Percentiles rank a stretch among this genome's conserved stretches.
phyloP scores from a whole-genome alignment of 805 yeast species.

The Candida arabinofermentans region DNA sequence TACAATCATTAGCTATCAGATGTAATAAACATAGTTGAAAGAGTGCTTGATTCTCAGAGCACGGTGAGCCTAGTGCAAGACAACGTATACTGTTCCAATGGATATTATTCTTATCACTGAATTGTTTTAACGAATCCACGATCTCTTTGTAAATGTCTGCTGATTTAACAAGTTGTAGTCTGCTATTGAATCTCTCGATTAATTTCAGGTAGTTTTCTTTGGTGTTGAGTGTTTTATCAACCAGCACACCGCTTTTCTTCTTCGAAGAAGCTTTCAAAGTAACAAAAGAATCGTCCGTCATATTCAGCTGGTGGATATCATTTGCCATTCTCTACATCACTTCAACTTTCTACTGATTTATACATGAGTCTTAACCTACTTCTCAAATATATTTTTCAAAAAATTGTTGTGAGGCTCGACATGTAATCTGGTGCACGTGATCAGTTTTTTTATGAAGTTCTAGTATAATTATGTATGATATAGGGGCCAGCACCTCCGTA shows the following conservation, averaged over 20 bases:
- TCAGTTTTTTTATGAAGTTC: too few relatives aligned
- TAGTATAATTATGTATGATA: too few relatives aligned
- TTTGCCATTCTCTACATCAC: too few relatives aligned
- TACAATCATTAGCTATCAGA: slow-evolving; percentile 11
- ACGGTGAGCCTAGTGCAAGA: slow-evolving; percentile 29
- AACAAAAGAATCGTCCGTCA: neutral
- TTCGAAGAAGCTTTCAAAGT: neutral
- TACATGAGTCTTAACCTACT: too few relatives aligned
- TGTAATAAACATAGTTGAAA: slow-evolving; percentile 26
- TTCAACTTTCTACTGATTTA: too few relatives aligned
- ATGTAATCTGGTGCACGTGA: too few relatives aligned
- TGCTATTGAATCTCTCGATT: neutral
- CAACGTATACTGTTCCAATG: slow-evolving; percentile 21
- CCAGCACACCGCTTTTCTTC: neutral
- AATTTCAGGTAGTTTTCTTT: neutral
- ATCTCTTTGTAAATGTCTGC: slow-evolving; percentile 9
- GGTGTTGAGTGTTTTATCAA: neutral
- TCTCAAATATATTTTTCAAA: too few relatives aligned
- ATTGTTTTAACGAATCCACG: slow-evolving; percentile 7
- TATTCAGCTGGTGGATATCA: neutral
- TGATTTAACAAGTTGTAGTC: slow-evolving; percentile 4
- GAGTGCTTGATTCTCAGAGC: slow-evolving; percentile 20
- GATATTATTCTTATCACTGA: neutral
- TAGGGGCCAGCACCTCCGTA: too few relatives aligned
- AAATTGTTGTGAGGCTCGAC: too few relatives aligned